Evolutionary conservation across 2,329 filamentous ascomycete genomes (phyloP).

Genomic region (Alternaria sp.): DNA sequence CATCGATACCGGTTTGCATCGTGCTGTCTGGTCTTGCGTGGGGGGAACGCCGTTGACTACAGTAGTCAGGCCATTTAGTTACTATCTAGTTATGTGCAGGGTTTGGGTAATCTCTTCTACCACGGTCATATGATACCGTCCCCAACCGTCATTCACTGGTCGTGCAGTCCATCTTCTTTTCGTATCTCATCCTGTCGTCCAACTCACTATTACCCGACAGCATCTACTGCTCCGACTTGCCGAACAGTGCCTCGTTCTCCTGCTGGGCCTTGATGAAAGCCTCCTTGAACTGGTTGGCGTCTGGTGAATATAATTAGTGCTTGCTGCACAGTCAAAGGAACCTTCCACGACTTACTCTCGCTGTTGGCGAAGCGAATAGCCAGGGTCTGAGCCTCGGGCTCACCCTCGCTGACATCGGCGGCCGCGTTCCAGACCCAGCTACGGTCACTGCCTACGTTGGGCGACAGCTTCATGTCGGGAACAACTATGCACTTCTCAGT

Average conservation of each 20-base stretch:
- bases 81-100: constrained; percentile 52
- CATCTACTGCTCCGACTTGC: constrained; percentile 56
- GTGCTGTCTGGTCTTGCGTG: background rate
- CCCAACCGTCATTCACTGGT: constrained; percentile 42
- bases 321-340: background rate
- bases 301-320: constrained; percentile 59
- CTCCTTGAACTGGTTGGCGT: constrained; percentile 97
- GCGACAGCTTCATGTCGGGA: constrained; percentile 97
- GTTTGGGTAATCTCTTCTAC: constrained; percentile 39
- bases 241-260: constrained; percentile 90
- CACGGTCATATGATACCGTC: constrained; percentile 41
- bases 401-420: constrained; percentile 96
- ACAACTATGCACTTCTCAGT: constrained; percentile 69
- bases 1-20: background rate
- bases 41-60: constrained; percentile 32
- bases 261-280: constrained; percentile 96
- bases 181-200: constrained; percentile 22
- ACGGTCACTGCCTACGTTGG: constrained; percentile 97
- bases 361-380: constrained; percentile 98
- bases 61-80: constrained; percentile 40
- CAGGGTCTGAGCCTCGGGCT: constrained; percentile 93
- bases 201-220: constrained; percentile 3
- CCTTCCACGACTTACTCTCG: constrained; percentile 74
- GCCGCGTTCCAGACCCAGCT: constrained; percentile 99
- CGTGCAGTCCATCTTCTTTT: constrained; percentile 34